Evolutionary conservation across 2,329 filamentous ascomycete genomes (phyloP), one percentile per base, ranked within the genome.

Genomic region (Aspergillus sojae): DNA sequence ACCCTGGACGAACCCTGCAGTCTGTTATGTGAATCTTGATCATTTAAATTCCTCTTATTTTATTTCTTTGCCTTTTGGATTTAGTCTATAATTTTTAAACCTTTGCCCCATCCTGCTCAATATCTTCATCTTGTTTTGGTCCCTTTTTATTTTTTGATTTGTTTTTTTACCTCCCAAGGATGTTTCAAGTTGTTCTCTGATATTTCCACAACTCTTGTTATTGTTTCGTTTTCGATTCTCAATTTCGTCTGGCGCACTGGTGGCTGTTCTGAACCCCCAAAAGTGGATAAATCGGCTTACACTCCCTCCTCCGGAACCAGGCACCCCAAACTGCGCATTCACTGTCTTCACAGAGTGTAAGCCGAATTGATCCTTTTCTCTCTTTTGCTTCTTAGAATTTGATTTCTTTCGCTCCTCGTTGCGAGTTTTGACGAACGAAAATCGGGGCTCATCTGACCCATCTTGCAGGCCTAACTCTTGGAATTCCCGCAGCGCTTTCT

Each of bases 401-500:
- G 30, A 50, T 58, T 43, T 28, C 39, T 52, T 59, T 48, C 16
- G 30, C 30, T 11, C 11, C 36, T 36, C 26, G 28, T 59, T 59
- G 10, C 5, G 23, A 50, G 26, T 16, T 50, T 19, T 6, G 26
- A 6, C 48, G 28, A 32, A 32, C 28, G n/a, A 54, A 53, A 58
- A 61, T 56, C 53, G 56, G 62, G 58, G 56, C 63, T 60, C 54
- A 55, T 58, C 62, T 60, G 62, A 52, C 48, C 28, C 48, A 32
- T 52, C 28, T 55, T 66, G 59, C 65, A 62, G 60, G 60, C 64
- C 41, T 39, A 71, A 70, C 65, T 70, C 68, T 71, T 67, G 69
- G 70, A 72, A 74, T 72, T 73, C 63, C 71, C 71, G 68, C 67
- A 69, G 61, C 28, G 14, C 57, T 66, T 64, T 61, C 63, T 65